Evolutionary conservation across 805 yeast genomes (phyloP), one percentile per base, ranked within the genome.

Genomic region (Starmerella vaccinii): DNA sequence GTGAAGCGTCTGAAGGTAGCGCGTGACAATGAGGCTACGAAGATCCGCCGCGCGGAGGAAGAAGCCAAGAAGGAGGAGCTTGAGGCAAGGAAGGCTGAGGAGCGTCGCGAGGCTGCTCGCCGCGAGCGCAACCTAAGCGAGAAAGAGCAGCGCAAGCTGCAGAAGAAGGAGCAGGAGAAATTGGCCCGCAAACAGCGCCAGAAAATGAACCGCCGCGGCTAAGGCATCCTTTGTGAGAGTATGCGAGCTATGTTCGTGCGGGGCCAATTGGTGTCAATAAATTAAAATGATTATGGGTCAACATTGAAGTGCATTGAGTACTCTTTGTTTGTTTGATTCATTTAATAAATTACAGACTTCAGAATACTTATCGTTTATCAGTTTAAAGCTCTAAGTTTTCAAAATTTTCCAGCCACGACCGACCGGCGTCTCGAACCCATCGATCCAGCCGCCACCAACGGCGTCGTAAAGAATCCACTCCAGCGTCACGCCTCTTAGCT

Each of bases 151-250:
- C 80, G 80, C 58, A 85, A 83, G 69, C 66, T 76, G 39, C 90
- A 84, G 57, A 80, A 78, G 71, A 85, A 82, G 71, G 86, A 82
- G 66, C 72, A 73, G 58, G 95, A 85, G 59, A 86, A 82, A 72
- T 86, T 80, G 67, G 85, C 81, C 64, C 80, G 87, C 71, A 84
- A 85, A 69, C 69, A 70, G 56, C 52, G 59, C 35, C 56, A 55
- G 47, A 58, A 53, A 42, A 57, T 49, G 57, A 37, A 50, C 13
- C 53, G 50, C 21, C 30, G 45, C n/a, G 22, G 24, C 30, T 24
- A 30, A 35, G 18, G 7, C 8, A 2, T 16, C 15, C 4, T 26
- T n/a, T n/a, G n/a, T n/a, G n/a, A n/a, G n/a, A n/a, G n/a, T n/a
- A n/a, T n/a, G n/a, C n/a, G n/a, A n/a, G n/a, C n/a, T n/a, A n/a